Evolutionary conservation across 257 asterid species (phyloP).

Genomic region (Solanum pinnatisectum): DNA sequence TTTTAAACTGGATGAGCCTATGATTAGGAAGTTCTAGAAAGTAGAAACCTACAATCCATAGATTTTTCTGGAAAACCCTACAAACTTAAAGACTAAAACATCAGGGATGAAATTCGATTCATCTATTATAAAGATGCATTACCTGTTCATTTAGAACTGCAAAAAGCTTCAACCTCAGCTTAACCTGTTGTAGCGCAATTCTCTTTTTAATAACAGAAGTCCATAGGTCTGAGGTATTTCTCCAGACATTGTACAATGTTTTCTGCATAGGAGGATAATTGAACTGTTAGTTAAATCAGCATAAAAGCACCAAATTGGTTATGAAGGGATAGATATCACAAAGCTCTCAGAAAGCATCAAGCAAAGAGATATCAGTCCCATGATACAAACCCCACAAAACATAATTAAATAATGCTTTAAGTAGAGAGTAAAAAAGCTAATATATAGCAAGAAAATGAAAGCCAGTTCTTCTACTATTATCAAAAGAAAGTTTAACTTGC

Average conservation of each 20-base stretch:
- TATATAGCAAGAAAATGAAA: background rate
- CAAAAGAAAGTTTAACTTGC: background rate
- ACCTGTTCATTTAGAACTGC: slow-evolving; percentile 68
- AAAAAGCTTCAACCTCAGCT: slow-evolving; percentile 50
- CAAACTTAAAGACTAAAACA: background rate
- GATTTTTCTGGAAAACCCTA: background rate
- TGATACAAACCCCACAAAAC: background rate
- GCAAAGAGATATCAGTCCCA: background rate
- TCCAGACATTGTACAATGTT: slow-evolving; percentile 50
- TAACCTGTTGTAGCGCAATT: slow-evolving; percentile 52
- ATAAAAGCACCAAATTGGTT: background rate
- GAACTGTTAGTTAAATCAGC: background rate
- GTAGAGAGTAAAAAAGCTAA: background rate
- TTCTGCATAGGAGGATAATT: slow-evolving; percentile 32
- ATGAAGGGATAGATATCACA: background rate
- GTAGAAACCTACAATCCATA: background rate
- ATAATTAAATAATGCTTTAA: background rate
- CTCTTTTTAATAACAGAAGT: slow-evolving; percentile 44
- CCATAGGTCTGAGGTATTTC: slow-evolving; percentile 38
- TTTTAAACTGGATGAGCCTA: background rate
- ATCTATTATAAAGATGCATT: background rate
- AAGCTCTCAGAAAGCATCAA: background rate
- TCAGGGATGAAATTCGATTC: background rate
- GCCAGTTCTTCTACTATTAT: background rate
- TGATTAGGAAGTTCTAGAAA: background rate